Conservation (phyloP, 2,329 filamentous ascomycete species). For the Monosporascus sp. region DNA sequence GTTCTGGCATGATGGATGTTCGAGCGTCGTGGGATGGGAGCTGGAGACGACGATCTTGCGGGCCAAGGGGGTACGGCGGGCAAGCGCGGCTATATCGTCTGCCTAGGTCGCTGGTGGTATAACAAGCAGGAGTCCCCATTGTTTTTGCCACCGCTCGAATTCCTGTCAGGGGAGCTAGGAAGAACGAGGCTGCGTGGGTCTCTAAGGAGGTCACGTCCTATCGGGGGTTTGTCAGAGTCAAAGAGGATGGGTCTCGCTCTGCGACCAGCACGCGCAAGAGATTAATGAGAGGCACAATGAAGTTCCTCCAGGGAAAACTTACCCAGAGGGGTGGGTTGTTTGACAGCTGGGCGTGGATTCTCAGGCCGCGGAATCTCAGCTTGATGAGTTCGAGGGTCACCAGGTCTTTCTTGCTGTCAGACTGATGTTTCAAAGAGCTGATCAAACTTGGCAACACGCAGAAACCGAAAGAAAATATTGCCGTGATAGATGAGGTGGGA, state of each 20-base stretch:
- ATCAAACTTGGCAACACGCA: constrained; percentile 25
- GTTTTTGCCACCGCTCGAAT: constrained; percentile 19
- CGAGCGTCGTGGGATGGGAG: constrained; percentile 31
- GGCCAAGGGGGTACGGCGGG: constrained; percentile 31
- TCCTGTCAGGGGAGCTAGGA: constrained; percentile 15
- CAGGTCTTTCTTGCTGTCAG: constrained; percentile 24
- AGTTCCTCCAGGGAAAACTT: constrained; percentile 4
- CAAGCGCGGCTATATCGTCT: constrained; percentile 36
- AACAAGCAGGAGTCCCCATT: constrained; percentile 40
- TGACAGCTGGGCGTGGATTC: constrained; percentile 14
- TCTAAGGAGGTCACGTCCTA: constrained; percentile 2
- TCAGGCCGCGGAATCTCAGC: constrained; percentile 21
- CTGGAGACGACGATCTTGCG: constrained; percentile 33
- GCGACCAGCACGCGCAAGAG: constrained; percentile 15
- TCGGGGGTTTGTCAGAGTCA: constrained; percentile 12
- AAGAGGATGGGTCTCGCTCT: constrained; percentile 18
- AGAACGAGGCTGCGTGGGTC: constrained; percentile 10
- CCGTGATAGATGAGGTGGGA: constrained; percentile 9
- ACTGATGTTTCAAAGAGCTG: constrained; percentile 29
- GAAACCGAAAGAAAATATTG: constrained; percentile 13
- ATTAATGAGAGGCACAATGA: constrained; percentile 16
- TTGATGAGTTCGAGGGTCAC: constrained; percentile 21
- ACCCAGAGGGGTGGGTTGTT: constrained; percentile 8
- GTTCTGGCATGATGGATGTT: constrained; percentile 35
- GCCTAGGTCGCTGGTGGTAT: constrained; percentile 29